Base-by-base conservation (phyloP, 495 filamentous ascomycete genomes). In the Penicillium crystallinum region DNA sequence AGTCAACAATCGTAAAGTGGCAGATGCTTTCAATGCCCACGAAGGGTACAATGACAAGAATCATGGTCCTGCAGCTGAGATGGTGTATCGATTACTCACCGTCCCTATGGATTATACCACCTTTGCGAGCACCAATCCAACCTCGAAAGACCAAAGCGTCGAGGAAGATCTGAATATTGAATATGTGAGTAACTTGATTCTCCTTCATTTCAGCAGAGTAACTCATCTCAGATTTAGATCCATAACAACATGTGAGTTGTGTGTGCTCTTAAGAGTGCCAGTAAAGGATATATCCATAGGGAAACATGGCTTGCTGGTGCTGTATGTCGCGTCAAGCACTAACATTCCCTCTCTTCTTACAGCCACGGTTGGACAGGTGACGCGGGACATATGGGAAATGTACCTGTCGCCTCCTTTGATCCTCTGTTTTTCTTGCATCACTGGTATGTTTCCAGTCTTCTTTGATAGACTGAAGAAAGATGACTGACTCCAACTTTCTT, bases 381-480 rank as follows among this genome's bases (percentile, higher is more conserved):
- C 8, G 53, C 23, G n/a, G 74, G 74, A 3, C 73, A 76, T 43
- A 76, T 76, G 73, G 40, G 58, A 14, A 56, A 66, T 22, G 54
- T 76, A 2, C 57, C 59, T 3, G 65, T 67, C 12, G 64, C 74
- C 4, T 65, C 64, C 0, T 77, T 75, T 46, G 73, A 75, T 51
- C 74, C 74, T 0, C 65, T 70, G 18, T 77, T 77, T 55, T 77
- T 60, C 49, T 48, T 70, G 7, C 61, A 68, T 22, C 66, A 71
- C 29, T 64, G 57, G 67, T 66, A 39, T 36, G 51, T 49, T 17
- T 23, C 27, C 15, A 21, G 22, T 22, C 31, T n/a, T n/a, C n/a
- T n/a, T n/a, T 14, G 12, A 18, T 21, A 1, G 4, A 1, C 8
- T 14, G 11, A 3, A 6, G 18, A 19, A n/a, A 34, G 12, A 18